These are phyloP conservation scores for Sphaerostilbella broomeana DNA, from an alignment of 2,329 filamentous ascomycete genomes.

Conservation along the genomic window DNA sequence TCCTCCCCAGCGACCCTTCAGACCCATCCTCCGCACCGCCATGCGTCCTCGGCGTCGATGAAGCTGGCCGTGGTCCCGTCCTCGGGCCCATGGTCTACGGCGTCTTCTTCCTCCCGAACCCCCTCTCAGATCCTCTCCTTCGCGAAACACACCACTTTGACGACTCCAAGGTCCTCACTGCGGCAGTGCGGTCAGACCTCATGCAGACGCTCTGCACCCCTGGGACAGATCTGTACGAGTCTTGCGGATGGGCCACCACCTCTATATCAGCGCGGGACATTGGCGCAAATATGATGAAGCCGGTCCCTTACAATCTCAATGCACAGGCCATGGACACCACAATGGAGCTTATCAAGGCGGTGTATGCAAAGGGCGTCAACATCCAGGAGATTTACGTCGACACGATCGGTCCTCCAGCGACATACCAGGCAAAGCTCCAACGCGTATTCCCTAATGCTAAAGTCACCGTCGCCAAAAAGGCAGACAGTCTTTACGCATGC, in stretches of 20 bases:
- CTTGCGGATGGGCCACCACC: slow-evolving; percentile 77
- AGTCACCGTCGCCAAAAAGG: slow-evolving; percentile 81
- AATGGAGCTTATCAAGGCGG: slow-evolving; percentile 69
- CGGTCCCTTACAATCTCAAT: slow-evolving; percentile 78
- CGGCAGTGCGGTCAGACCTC: slow-evolving; percentile 67
- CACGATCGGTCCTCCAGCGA: slow-evolving; percentile 75
- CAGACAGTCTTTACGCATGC: slow-evolving; percentile 84
- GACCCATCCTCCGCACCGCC: slow-evolving; percentile 28
- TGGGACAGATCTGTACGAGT: slow-evolving; percentile 38
- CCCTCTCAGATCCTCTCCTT: slow-evolving; percentile 65
- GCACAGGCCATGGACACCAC: slow-evolving; percentile 94
- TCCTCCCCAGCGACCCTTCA: slow-evolving; percentile 39
- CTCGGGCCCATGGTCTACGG: slow-evolving; percentile 73
- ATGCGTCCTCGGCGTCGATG: slow-evolving; percentile 83
- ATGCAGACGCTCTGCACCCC: slow-evolving; percentile 64
- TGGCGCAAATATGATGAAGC: slow-evolving; percentile 66
- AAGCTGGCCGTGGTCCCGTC: slow-evolving; percentile 91
- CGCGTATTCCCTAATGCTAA: slow-evolving; percentile 71
- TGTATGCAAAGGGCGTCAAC: slow-evolving; percentile 72
- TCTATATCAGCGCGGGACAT: slow-evolving; percentile 81
- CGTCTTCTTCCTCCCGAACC: slow-evolving; percentile 68
- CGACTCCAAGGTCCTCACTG: slow-evolving; percentile 87
- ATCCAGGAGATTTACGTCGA: slow-evolving; percentile 89
- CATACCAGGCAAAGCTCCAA: slow-evolving; percentile 81
- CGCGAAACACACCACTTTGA: slow-evolving; percentile 79